Conservation (phyloP, 768 basidiomycete species). For the Mycena maculata region DNA sequence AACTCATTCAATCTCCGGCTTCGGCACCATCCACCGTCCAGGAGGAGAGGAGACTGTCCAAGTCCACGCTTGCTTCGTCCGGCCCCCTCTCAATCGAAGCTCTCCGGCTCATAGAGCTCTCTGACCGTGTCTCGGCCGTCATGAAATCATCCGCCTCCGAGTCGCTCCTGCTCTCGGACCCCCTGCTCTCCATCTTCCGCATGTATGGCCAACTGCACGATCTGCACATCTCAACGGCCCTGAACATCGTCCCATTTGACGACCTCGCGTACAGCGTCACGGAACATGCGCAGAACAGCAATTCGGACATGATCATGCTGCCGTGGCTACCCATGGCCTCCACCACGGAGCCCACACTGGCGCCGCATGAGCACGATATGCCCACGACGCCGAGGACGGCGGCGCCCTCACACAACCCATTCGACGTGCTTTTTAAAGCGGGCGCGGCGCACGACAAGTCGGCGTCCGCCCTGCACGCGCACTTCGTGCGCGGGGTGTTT, state of each 20-base stretch:
- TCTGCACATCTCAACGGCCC: conserved; percentile 69
- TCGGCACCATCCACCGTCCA: not conserved
- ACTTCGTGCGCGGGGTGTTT: conserved; percentile 88
- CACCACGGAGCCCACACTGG: conserved; percentile 11
- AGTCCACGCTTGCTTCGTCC: conserved; percentile 21
- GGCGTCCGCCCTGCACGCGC: conserved; percentile 73
- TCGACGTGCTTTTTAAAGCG: conserved; percentile 72
- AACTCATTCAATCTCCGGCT: conserved; percentile 70
- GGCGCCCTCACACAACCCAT: conserved; percentile 64
- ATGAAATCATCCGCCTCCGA: conserved; percentile 85
- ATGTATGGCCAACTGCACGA: conserved; percentile 82
- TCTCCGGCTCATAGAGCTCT: conserved; percentile 85
- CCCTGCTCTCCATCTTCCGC: conserved; percentile 76
- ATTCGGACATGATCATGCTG: conserved; percentile 80
- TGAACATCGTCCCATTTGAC: conserved; percentile 83
- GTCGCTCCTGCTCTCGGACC: conserved; percentile 76
- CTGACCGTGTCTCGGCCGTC: conserved; percentile 89
- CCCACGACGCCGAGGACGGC: conserved; percentile 24
- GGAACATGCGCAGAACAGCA: conserved; percentile 69
- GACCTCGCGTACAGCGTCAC: conserved; percentile 77
- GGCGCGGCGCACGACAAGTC: conserved; percentile 51
- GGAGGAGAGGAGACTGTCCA: conserved; percentile 19
- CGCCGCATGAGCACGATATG: conserved; percentile 21
- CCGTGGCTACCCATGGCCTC: conserved; percentile 73
- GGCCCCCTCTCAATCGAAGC: conserved; percentile 70